These are phyloP conservation scores for Xylaria sp. DNA, from an alignment of 2,329 filamentous ascomycete genomes.

Conservation along the genomic window DNA sequence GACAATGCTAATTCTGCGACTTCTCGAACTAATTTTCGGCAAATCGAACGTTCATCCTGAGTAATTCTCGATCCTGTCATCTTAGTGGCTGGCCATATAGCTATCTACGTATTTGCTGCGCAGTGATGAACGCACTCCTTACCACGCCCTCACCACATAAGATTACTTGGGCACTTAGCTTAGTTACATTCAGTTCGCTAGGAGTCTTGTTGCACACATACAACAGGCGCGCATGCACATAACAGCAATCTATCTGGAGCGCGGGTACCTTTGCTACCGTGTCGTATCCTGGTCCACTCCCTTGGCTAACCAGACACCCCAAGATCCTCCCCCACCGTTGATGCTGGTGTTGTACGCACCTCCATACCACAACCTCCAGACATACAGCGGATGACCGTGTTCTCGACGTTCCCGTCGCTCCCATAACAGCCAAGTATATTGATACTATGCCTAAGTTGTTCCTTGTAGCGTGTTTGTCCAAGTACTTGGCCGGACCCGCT, in stretches of 20 bases:
- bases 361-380: slow-evolving; percentile 23
- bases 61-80: slow-evolving; percentile 9
- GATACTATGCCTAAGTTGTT: slow-evolving; percentile 20
- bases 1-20: slow-evolving; percentile 23
- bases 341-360: slow-evolving; percentile 17
- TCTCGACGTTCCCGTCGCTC: slow-evolving; percentile 19
- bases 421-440: slow-evolving; percentile 20
- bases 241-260: slow-evolving; percentile 16
- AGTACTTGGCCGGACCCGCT: slow-evolving; percentile 29
- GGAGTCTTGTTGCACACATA: not conserved
- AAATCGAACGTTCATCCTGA: slow-evolving; percentile 1
- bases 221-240: slow-evolving; percentile 4
- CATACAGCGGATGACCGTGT: slow-evolving; percentile 25
- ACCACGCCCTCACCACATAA: slow-evolving; percentile 11
- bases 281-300: slow-evolving; percentile 16
- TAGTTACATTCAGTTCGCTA: not conserved
- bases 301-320: slow-evolving; percentile 27
- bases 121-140: slow-evolving; percentile 21
- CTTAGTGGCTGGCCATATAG: slow-evolving; percentile 14
- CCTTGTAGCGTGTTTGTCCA: slow-evolving; percentile 24
- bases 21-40: slow-evolving; percentile 21
- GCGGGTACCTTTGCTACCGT: slow-evolving; percentile 19
- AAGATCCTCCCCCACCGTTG: slow-evolving; percentile 13
- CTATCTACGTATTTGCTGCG: not conserved
- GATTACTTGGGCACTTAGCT: slow-evolving; percentile 1